Evolutionary conservation across 495 filamentous ascomycete genomes (phyloP).

Genomic region (Chaetomium fimeti): DNA sequence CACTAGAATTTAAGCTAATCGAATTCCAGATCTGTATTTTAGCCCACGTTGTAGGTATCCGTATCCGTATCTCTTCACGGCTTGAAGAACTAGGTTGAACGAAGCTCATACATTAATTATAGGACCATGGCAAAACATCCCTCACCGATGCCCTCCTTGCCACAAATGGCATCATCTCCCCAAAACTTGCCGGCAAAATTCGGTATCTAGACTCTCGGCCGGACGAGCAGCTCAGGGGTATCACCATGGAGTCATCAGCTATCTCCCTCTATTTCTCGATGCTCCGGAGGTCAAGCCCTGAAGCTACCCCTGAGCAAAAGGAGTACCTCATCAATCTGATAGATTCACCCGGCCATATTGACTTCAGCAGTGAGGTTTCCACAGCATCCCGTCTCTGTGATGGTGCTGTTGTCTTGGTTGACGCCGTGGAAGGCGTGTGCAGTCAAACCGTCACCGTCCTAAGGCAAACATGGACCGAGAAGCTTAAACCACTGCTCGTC

Average conservation of each 20-base stretch:
- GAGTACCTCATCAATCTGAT: constrained; percentile 98
- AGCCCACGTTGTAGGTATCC: constrained; percentile 68
- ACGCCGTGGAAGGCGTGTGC: constrained; percentile 97
- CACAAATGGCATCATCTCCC: constrained; percentile 99
- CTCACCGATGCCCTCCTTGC: constrained; percentile 94
- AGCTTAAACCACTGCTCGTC: constrained; percentile 88
- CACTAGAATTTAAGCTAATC: constrained; percentile 11
- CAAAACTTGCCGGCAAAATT: constrained; percentile 95
- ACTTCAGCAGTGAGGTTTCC: constrained; percentile 98
- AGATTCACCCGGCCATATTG: constrained; percentile 96
- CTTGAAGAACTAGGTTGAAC: not conserved
- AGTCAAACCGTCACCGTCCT: constrained; percentile 97
- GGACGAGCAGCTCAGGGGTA: constrained; percentile 94
- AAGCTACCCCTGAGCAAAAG: constrained; percentile 65
- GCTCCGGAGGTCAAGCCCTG: constrained; percentile 63
- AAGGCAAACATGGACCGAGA: constrained; percentile 92
- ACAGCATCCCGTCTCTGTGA: constrained; percentile 94
- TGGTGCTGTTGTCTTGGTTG: constrained; percentile 92
- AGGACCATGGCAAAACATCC: constrained; percentile 98
- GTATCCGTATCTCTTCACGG: not conserved
- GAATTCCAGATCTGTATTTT: constrained; percentile 98
- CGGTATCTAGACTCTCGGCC: constrained; percentile 95
- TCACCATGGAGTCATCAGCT: constrained; percentile 99
- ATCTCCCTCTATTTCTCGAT: constrained; percentile 97
- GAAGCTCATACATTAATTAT: constrained; percentile 15